Conservation (phyloP, 2,329 filamentous ascomycete genomes). For the Fusarium sp. region DNA sequence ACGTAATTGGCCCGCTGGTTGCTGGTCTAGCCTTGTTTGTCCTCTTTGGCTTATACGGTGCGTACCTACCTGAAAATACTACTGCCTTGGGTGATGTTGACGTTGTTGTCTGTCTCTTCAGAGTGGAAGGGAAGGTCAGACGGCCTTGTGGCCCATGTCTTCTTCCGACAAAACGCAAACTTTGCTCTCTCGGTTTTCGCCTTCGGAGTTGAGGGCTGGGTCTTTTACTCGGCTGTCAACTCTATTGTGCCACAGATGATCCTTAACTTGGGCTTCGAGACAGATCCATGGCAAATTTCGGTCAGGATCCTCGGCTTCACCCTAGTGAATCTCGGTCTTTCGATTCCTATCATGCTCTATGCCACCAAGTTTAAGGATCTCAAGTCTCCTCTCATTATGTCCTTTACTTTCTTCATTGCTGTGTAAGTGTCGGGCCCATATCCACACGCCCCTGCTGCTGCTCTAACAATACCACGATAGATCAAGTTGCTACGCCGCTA, state of each 20-base stretch:
- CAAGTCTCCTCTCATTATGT: conserved; percentile 14
- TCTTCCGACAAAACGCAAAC: conserved; percentile 16
- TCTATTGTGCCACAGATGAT: conserved; percentile 13
- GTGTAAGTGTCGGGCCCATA: background rate
- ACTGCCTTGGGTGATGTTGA: background rate
- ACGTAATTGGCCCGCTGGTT: conserved; percentile 5
- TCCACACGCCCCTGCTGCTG: background rate
- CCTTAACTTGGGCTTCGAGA: conserved; percentile 12
- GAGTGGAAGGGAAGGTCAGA: conserved; percentile 14
- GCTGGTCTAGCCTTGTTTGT: conserved; percentile 5
- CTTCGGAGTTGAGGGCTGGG: conserved; percentile 13
- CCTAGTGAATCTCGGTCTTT: conserved; percentile 11
- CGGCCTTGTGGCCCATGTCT: conserved; percentile 11
- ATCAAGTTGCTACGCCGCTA: conserved; percentile 11
- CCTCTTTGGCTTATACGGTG: conserved; percentile 11
- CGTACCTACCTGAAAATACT: background rate
- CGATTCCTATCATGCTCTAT: conserved; percentile 14
- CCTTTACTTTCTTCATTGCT: conserved; percentile 6
- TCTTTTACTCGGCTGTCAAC: conserved; percentile 14
- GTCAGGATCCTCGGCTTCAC: conserved; percentile 13
- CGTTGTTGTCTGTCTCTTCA: background rate
- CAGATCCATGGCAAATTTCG: conserved; percentile 11
- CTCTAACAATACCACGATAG: background rate
- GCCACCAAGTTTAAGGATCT: conserved; percentile 11
- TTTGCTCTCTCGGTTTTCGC: conserved; percentile 14